phyloP scores from a whole-genome alignment of 2,329 filamentous ascomycete genomes.

The Zymoseptoria brevis region DNA sequence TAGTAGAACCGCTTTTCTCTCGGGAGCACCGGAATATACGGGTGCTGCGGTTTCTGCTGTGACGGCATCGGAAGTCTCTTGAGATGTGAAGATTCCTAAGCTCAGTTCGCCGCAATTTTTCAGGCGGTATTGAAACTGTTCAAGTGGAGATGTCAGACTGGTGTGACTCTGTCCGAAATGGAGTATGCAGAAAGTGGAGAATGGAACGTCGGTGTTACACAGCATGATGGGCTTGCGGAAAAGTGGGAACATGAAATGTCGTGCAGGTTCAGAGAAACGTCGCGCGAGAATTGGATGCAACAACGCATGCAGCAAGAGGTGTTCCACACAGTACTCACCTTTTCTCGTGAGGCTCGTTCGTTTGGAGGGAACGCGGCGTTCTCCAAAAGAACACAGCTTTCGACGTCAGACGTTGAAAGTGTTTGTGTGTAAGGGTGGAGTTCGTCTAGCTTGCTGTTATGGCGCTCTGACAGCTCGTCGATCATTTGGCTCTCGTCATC shows the following conservation, averaged over 20 bases:
- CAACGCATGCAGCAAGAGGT: slow-evolving; percentile 23
- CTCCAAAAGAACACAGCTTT: slow-evolving; percentile 54
- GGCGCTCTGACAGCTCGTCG: slow-evolving; percentile 10
- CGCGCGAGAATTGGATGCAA: slow-evolving; percentile 4
- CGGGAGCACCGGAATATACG: slow-evolving; percentile 52
- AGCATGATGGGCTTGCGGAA: slow-evolving; percentile 4
- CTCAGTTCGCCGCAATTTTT: slow-evolving; percentile 66
- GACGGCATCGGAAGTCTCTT: slow-evolving; percentile 45
- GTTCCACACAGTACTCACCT: slow-evolving; percentile 41
- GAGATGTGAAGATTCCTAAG: slow-evolving; percentile 70
- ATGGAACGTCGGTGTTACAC: slow-evolving; percentile 7
- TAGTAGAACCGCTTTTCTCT: slow-evolving; percentile 57
- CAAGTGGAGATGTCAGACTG: slow-evolving; percentile 5
- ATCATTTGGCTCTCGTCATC: slow-evolving; percentile 10
- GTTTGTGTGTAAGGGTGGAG: slow-evolving; percentile 68
- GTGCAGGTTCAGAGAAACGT: slow-evolving; percentile 6
- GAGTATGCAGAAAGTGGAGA: slow-evolving; percentile 15
- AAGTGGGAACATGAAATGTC: slow-evolving; percentile 2
- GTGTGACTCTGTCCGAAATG: slow-evolving; percentile 1
- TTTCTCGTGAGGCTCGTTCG: slow-evolving; percentile 52
- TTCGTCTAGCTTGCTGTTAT: slow-evolving; percentile 36
- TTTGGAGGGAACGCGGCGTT: slow-evolving; percentile 50
- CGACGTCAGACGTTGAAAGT: slow-evolving; percentile 58
- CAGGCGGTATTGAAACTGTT: slow-evolving; percentile 68
- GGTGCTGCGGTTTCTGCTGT: slow-evolving; percentile 49